Base-by-base conservation (phyloP, 352 stramenopile species). In the Globisporangium paddicum region DNA sequence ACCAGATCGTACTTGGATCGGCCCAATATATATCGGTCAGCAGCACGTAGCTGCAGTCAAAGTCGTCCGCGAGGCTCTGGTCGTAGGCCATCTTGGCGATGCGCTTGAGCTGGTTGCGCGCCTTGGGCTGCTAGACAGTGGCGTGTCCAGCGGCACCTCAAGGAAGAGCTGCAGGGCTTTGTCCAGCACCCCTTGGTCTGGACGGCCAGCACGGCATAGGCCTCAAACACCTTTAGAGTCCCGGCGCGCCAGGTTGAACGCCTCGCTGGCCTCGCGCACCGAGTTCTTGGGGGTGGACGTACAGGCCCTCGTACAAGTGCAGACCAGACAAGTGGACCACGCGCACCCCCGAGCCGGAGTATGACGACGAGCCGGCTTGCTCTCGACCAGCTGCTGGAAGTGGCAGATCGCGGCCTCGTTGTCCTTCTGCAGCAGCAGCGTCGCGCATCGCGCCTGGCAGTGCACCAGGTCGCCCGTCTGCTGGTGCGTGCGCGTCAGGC, bases 41-140 rank as follows among this genome's bases (percentile, higher is more conserved):
- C 44, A 98, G 57, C 11, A 98, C 73, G 58, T 98, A 98, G 52
- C 85, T 96, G 40, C 79, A 82, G 60, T 98, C 95, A 68, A 98
- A 98, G 49, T 98, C 92, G 38, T 98, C 90, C 4, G 86, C 85
- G 32, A 96, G 71, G 5, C 83, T 71, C 68, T 89, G 72, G 64
- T 95, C 79, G 68, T 96, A 97, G 5, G 72, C 73, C 87, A 98
- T 97, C 62, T 98, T 98, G 42, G 87, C 89, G 50, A 98, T 97
- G 25, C 93, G 85, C 69, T 98, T 98, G 57, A 98, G 86, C 47
- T 97, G 87, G 63, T 98, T 98, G 19, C 93, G 79, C 18, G 93
- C 92, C 67, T 98, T 97, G 34, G 87, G 87, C 55, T 90, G 78
- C 65, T 98, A 97, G 2, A 82, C 92, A 0, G 79, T 96, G 0